Evolutionary conservation across 208 protist species (phyloP).

Genomic region (Acanthamoeba triangularis): DNA sequence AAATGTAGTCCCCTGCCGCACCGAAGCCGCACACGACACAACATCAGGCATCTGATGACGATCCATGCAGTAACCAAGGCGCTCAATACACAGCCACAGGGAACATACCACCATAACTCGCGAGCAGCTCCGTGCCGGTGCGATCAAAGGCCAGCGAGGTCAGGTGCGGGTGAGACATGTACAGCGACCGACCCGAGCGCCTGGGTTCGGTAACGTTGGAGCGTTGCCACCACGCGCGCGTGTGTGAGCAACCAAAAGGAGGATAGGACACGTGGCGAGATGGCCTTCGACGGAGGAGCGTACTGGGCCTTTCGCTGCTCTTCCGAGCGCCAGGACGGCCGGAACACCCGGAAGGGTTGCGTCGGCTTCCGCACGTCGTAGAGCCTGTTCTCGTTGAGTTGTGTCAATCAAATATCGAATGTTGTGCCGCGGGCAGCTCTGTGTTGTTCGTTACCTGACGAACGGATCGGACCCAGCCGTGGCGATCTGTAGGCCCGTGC

Average conservation of each 20-base stretch:
- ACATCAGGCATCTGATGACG: no score
- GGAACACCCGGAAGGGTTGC: not conserved
- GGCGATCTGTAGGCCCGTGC: not conserved
- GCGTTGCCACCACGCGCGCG: no score
- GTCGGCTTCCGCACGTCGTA: not conserved
- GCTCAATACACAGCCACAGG: no score
- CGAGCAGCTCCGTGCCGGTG: not conserved
- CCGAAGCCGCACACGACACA: no score
- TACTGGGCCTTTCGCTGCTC: not conserved
- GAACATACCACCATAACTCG: conserved; percentile 18
- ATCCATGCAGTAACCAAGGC: no score
- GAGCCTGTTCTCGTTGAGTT: not conserved
- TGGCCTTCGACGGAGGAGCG: no score
- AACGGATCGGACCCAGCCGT: not conserved
- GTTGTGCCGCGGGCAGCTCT: no score
- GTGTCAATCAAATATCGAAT: no score
- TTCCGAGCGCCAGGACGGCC: not conserved
- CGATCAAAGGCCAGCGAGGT: not conserved
- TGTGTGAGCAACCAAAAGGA: not conserved
- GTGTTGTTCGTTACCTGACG: not conserved
- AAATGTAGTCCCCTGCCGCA: not conserved
- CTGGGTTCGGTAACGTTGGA: not conserved
- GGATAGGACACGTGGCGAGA: not conserved
- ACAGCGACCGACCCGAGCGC: not conserved
- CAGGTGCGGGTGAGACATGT: not conserved